Evolutionary conservation across 2,329 filamentous ascomycete species (phyloP), one percentile per base, ranked within the genome.

Genomic region (Metarhizium humberi): DNA sequence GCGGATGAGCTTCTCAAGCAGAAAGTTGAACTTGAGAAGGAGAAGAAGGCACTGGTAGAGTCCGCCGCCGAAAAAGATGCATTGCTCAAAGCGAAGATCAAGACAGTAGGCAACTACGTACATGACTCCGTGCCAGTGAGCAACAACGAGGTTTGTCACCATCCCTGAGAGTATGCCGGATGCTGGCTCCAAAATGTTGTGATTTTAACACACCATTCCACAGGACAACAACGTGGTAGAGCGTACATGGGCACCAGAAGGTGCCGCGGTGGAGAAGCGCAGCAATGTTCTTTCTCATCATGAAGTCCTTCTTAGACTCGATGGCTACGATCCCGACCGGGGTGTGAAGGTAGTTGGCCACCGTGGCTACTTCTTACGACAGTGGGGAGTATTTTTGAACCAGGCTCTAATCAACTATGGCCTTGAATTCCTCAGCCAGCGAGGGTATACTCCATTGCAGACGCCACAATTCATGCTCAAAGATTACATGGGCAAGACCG

Each of bases 401-500:
- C 86, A 94, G 69, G 94, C 94, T 1, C 80, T 99, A 52, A 86
- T 96, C 72, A 96, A 96, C 75, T 99, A 97, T 69, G 92, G 92
- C 53, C 78, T 96, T 50, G 87, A 95, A 66, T 97, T 95, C 71
- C 83, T 97, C 55, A 83, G 83, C 71, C 78, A 82, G 64, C 88
- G 86, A 71, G 91, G 88, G 55, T 95, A 91, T 73, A 90, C 81
- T 34, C 86, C 89, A 7, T 84, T 92, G 61, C 89, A 94, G 67
- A 87, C 92, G 2, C 92, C 92, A 2, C 91, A 90, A 67, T 95
- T 99, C 78, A 96, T 97, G 89, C 81, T 92, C 59, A 88, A 89
- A 71, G 89, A 95, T 52, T 87, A 90, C 70, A 99, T 99, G 94
- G 92, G 88, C 58, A 97, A 97, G 79, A 99, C 94, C 0, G 94